These are phyloP conservation scores for Ambrosia hybrid DNA, from an alignment of 140 eudicot genomes.

Conservation along the genomic window DNA sequence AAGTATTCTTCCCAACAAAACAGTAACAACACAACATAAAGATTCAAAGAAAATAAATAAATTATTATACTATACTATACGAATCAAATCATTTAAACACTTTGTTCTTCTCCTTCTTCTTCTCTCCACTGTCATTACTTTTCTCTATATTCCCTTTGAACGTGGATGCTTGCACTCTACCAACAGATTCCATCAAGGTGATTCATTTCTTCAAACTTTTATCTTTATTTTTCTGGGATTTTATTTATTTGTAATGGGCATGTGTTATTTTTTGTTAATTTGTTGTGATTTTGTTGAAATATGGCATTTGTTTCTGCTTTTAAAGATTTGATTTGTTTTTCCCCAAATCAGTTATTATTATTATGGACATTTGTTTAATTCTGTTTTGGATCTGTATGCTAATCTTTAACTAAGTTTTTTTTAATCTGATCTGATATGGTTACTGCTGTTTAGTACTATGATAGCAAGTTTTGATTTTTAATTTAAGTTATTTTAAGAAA, in stretches of 20 bases:
- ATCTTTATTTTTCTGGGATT: neutral
- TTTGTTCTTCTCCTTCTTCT: slow-evolving; percentile 11
- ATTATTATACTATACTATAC: neutral
- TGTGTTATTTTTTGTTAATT: slow-evolving; percentile 2
- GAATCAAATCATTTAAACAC: neutral
- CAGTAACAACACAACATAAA: slow-evolving; percentile 1
- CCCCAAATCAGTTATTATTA: neutral
- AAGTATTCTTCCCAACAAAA: slow-evolving; percentile 4
- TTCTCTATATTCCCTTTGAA: slow-evolving; percentile 7
- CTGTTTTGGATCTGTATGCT: neutral
- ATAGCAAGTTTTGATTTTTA: neutral
- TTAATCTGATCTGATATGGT: slow-evolving; percentile 10
- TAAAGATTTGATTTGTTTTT: neutral
- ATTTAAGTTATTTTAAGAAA: neutral
- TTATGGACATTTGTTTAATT: neutral
- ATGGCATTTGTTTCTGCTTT: slow-evolving; percentile 4
- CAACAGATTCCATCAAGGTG: slow-evolving; percentile 10
- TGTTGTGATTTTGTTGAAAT: slow-evolving; percentile 15
- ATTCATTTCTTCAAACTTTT: neutral
- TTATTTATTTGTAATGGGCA: slow-evolving; percentile 16
- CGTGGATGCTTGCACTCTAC: slow-evolving; percentile 2
- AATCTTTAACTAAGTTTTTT: neutral
- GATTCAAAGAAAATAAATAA: slow-evolving; percentile 13
- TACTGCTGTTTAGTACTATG: neutral
- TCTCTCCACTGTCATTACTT: slow-evolving; percentile 2